Percentiles rank a stretch among this genome's conserved stretches.
Conservation (phyloP, 2,329 filamentous ascomycete species). For the Calycina herbarum region DNA sequence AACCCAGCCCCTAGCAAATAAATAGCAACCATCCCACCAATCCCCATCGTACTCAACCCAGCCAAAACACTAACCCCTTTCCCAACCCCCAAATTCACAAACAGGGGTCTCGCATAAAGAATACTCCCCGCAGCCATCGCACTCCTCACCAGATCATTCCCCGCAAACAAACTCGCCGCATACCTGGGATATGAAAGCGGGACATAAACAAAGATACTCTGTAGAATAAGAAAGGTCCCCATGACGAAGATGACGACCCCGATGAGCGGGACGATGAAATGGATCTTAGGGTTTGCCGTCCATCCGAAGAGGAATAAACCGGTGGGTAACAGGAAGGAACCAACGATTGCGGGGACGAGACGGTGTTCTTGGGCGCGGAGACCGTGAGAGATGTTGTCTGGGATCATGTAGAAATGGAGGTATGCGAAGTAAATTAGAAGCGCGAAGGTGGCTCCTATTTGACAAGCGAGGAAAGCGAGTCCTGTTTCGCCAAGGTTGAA, state of each 20-base stretch:
- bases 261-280: constrained; percentile 58
- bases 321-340: constrained; percentile 53
- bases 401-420: constrained; percentile 51
- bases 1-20: constrained; percentile 31
- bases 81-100: constrained; percentile 58
- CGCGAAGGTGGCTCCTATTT: constrained; percentile 50
- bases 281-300: constrained; percentile 50
- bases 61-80: constrained; percentile 58
- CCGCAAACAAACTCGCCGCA: constrained; percentile 57
- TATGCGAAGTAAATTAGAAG: constrained; percentile 43
- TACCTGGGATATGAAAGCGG: constrained; percentile 54
- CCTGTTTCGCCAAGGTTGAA: constrained; percentile 60
- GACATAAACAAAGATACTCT: constrained; percentile 60
- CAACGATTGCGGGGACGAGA: constrained; percentile 54
- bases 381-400: constrained; percentile 46
- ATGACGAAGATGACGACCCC: constrained; percentile 45
- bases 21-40: constrained; percentile 49
- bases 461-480: constrained; percentile 59
- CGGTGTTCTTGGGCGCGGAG: constrained; percentile 52
- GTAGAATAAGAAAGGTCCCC: constrained; percentile 53
- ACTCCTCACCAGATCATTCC: constrained; percentile 49
- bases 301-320: constrained; percentile 57
- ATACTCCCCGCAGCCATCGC: constrained; percentile 40
- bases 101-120: constrained; percentile 42
- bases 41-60: constrained; percentile 53